Evolutionary conservation across 2,329 filamentous ascomycete species (phyloP).

Genomic region (Aciculosporium take): DNA sequence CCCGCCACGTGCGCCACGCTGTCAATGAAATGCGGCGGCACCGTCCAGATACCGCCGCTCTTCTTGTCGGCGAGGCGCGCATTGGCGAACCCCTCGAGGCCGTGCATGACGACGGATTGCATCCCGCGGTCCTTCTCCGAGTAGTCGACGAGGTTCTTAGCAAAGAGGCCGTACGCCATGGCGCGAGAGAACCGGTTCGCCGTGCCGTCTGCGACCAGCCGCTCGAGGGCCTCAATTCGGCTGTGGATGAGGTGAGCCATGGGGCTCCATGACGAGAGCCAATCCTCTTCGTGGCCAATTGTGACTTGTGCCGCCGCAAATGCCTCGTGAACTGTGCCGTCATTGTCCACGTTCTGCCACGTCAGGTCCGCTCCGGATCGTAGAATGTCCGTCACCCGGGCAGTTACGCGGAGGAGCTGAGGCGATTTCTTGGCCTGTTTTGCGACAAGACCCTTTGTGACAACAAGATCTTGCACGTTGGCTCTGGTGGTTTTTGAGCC

Average conservation of each 20-base stretch:
- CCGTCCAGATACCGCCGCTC: conserved; percentile 27
- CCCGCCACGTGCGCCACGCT: conserved; percentile 44
- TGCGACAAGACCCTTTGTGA: conserved; percentile 34
- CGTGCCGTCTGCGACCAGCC: conserved; percentile 2
- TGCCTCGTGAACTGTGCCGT: conserved; percentile 4
- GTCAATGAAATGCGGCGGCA: conserved; percentile 42
- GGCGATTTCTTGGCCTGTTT: conserved; percentile 15
- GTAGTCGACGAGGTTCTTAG: conserved; percentile 38
- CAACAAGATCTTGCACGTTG: conserved; percentile 54
- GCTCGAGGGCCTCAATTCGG: conserved; percentile 40
- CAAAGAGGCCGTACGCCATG: conserved; percentile 48
- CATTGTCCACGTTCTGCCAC: conserved; percentile 8
- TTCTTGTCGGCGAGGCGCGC: conserved; percentile 10
- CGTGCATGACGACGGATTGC: conserved; percentile 38
- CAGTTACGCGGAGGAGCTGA: conserved; percentile 19
- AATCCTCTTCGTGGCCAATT: conserved; percentile 36
- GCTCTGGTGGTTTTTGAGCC: conserved; percentile 40
- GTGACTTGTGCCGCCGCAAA: conserved; percentile 14
- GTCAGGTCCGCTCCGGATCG: conserved; percentile 28
- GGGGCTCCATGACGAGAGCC: conserved; percentile 40
- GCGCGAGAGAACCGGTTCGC: conserved; percentile 6
- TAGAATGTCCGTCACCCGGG: conserved; percentile 27
- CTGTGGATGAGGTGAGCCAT: conserved; percentile 50
- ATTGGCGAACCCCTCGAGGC: conserved; percentile 34
- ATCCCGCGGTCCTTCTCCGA: conserved; percentile 38